Conservation (phyloP, 306 rosid genomes). For the Vigna nakashimae region DNA sequence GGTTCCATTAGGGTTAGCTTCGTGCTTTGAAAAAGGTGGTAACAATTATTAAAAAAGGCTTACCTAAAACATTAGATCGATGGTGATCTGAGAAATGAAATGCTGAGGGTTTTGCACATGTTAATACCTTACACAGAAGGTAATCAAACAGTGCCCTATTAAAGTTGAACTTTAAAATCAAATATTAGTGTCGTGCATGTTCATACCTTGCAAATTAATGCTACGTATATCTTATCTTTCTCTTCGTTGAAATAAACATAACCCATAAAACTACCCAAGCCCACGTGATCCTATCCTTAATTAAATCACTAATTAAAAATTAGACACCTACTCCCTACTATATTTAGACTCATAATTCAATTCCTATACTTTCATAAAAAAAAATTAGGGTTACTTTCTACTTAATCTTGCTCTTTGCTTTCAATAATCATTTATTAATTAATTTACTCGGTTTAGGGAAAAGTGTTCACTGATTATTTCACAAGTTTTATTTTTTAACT, state of each 20-base stretch:
- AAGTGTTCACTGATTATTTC: too few relatives aligned
- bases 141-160: conserved; percentile 32
- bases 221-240: background rate
- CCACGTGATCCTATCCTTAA: background rate
- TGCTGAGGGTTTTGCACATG: background rate
- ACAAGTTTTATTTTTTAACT: background rate
- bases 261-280: background rate
- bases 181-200: background rate
- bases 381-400: background rate
- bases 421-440: too few relatives aligned
- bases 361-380: background rate
- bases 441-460: background rate
- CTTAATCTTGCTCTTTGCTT: too few relatives aligned
- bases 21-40: too few relatives aligned
- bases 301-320: background rate
- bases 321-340: background rate
- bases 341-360: conserved; percentile 32
- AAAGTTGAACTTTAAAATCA: background rate
- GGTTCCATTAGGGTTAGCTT: too few relatives aligned
- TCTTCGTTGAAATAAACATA: conserved; percentile 1
- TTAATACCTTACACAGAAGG: conserved; percentile 36
- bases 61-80: too few relatives aligned
- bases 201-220: conserved; percentile 26
- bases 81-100: background rate
- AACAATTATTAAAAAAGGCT: too few relatives aligned